phyloP scores from a whole-genome alignment of 306 rosid species.

The Urtica urens region DNA sequence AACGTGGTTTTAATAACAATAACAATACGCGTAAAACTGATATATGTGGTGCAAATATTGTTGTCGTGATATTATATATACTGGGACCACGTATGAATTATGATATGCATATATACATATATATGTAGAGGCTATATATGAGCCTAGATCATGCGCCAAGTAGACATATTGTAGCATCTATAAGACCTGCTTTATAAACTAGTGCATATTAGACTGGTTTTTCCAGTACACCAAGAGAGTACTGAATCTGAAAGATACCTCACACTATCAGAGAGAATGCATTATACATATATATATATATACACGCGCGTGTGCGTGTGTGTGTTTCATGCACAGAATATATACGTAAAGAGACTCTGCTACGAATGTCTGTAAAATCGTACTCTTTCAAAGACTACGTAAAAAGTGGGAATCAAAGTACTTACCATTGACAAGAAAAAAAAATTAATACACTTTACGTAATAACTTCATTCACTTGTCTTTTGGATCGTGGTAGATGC shows the following conservation, averaged over 20 bases:
- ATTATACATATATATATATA: conserved; percentile 2
- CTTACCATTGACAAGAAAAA: too few relatives aligned
- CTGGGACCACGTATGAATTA: too few relatives aligned
- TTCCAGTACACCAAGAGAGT: conserved; percentile 14
- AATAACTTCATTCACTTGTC: background rate
- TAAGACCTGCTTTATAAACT: background rate
- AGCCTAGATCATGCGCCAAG: too few relatives aligned
- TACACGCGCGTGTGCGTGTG: too few relatives aligned
- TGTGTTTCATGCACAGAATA: background rate
- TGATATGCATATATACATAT: too few relatives aligned
- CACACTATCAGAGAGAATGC: background rate
- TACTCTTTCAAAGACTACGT: background rate
- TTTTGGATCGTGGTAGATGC: background rate
- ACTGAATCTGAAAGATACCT: conserved; percentile 27
- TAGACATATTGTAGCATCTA: too few relatives aligned
- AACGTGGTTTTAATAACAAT: too few relatives aligned
- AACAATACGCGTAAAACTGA: too few relatives aligned
- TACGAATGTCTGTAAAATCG: background rate
- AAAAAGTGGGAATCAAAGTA: background rate
- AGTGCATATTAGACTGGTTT: conserved; percentile 7
- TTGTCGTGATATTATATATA: too few relatives aligned
- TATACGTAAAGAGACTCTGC: background rate
- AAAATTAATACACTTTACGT: background rate
- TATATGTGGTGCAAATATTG: too few relatives aligned
- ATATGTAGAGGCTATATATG: too few relatives aligned